Percentiles rank a stretch among this genome's conserved stretches.
Conservation (phyloP, 208 protist genomes). For the Phytomonas serpens region DNA sequence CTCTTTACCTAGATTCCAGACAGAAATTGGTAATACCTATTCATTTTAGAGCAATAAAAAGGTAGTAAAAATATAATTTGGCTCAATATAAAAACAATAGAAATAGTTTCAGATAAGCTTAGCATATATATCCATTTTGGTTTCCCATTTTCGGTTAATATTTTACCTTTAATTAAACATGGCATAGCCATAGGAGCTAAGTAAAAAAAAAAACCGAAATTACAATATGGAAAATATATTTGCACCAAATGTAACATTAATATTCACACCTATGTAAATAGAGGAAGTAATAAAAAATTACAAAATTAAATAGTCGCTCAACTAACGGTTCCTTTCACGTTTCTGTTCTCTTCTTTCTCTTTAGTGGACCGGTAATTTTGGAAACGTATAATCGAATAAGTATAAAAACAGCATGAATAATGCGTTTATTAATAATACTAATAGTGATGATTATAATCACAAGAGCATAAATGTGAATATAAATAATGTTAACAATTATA, state of each 20-base stretch:
- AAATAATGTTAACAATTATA: conserved; percentile 4
- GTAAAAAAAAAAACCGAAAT: conserved; percentile 14
- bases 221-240: not conserved
- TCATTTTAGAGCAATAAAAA: not conserved
- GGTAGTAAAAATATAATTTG: conserved; percentile 4
- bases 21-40: not conserved
- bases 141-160: not conserved
- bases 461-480: conserved; percentile 3
- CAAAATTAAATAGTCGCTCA: not conserved
- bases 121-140: not conserved
- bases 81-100: conserved; percentile 1
- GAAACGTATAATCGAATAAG: conserved; percentile 10
- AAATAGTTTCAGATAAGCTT: not conserved
- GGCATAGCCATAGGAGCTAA: not conserved
- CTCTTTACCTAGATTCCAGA: not conserved
- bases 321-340: not conserved
- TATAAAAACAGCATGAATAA: not conserved
- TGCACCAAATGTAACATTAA: conserved; percentile 11
- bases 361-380: not conserved
- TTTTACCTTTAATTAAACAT: conserved; percentile 4
- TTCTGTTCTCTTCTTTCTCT: not conserved
- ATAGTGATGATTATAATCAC: too few relatives aligned
- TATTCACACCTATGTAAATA: not conserved
- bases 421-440: not conserved
- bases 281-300: conserved; percentile 9